phyloP scores from a whole-genome alignment of 2,329 filamentous ascomycete genomes.

The Diaporthe helianthi region DNA sequence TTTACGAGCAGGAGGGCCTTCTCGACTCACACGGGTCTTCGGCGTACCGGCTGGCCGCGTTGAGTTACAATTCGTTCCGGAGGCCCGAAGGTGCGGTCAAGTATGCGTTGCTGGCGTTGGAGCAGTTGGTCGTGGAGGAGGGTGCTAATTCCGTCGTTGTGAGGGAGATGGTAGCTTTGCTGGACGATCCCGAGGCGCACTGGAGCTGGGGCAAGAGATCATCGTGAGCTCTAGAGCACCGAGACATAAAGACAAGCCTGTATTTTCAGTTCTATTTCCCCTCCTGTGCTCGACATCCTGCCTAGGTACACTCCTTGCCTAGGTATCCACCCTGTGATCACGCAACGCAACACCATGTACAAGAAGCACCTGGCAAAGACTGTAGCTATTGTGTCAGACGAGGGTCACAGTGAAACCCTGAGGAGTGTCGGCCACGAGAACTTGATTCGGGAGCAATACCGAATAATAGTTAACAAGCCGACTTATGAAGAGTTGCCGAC shows the following conservation, averaged over 20 bases:
- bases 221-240: too few relatives aligned
- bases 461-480: not conserved
- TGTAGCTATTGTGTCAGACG: not conserved
- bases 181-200: constrained; percentile 39
- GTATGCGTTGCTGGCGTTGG: constrained; percentile 45
- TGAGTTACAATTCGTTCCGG: constrained; percentile 47
- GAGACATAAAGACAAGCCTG: not conserved
- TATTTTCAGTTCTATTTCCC: not conserved
- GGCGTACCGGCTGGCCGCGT: constrained; percentile 48
- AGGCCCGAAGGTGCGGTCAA: constrained; percentile 40
- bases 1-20: constrained; percentile 47
- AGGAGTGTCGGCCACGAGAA: not conserved
- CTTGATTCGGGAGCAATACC: too few relatives aligned
- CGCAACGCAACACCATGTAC: not conserved
- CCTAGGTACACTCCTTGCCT: not conserved
- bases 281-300: not conserved
- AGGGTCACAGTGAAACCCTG: not conserved
- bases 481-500: not conserved
- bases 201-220: constrained; percentile 28
- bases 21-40: constrained; percentile 46
- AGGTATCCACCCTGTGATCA: not conserved
- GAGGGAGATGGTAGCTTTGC: constrained; percentile 44
- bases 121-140: constrained; percentile 47
- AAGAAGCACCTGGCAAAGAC: not conserved
- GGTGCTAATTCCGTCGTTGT: constrained; percentile 44